These are phyloP conservation scores for Pezicula radicicola DNA, from an alignment of 2,329 filamentous ascomycete genomes.

Conservation along the genomic window DNA sequence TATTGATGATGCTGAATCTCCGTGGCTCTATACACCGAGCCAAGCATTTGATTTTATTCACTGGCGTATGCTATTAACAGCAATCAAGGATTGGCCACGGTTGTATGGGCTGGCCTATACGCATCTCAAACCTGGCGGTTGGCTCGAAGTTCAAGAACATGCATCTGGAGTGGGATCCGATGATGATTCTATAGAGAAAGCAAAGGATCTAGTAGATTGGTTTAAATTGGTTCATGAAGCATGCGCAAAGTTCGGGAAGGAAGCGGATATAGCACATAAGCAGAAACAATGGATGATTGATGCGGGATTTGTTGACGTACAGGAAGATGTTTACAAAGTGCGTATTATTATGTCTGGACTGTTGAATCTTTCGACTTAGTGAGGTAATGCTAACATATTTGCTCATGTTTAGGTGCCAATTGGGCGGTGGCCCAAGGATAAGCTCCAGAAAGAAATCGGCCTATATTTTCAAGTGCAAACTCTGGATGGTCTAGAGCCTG, in stretches of 20 bases:
- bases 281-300: slow-evolving; percentile 20
- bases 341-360: neutral
- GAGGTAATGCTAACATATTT: too few relatives aligned
- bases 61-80: slow-evolving; percentile 21
- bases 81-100: slow-evolving; percentile 6
- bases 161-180: slow-evolving; percentile 5
- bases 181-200: slow-evolving; percentile 6
- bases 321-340: slow-evolving; percentile 7
- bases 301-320: slow-evolving; percentile 38
- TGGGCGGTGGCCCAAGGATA: slow-evolving; percentile 35
- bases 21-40: slow-evolving; percentile 32
- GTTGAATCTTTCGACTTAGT: too few relatives aligned
- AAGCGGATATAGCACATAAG: slow-evolving; percentile 4
- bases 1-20: slow-evolving; percentile 58
- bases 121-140: slow-evolving; percentile 9
- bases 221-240: slow-evolving; percentile 5
- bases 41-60: slow-evolving; percentile 28
- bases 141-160: slow-evolving; percentile 9
- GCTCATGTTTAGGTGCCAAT: slow-evolving; percentile 24
- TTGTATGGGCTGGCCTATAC: slow-evolving; percentile 4
- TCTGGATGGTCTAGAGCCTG: neutral
- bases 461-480: slow-evolving; percentile 3
- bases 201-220: slow-evolving; percentile 7
- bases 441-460: slow-evolving; percentile 30
- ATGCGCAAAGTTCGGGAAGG: slow-evolving; percentile 3